Base-by-base conservation (phyloP, 352 stramenopile species). In the Pelagophyceae sp. region DNA sequence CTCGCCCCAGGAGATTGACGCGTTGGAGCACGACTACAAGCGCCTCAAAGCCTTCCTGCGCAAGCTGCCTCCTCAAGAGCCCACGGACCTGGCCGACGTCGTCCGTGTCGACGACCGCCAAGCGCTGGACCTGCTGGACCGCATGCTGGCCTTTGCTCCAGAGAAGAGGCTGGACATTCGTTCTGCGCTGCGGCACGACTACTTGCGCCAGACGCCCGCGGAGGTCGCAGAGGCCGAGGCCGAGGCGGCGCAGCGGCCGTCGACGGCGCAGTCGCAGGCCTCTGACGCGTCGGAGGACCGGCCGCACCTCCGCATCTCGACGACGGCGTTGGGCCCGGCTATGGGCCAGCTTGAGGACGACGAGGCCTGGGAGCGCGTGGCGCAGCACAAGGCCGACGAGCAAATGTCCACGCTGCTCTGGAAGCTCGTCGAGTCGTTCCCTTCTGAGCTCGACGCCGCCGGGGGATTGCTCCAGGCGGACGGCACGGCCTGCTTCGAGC, bases 81-180 rank as follows among this genome's bases (percentile, higher is more conserved):
- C 58, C n/a, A 27, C 37, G 35, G 54, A 77, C 45, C 78, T 85
- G 35, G 25, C 20, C 0, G 17, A 38, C 0, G 63, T 75, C 19
- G 78, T 81, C 38, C 69, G 33, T 40, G 80, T 77, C 37, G 11
- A 11, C 11, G 54, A 72, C 15, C 38, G 77, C 3, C 38, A 81
- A 5, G 79, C 78, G 0, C 63, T 85, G 23, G 72, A 80, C 45
- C 64, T 85, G 38, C 77, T 85, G 29, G 38, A 78, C 20, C 50
- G 69, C 35, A 82, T 85, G 81, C 80, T 85, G 17, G 67, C 71
- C n/a, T 85, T 85, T 72, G 89, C 94, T 77, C 90, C 93, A 54
- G 87, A 90, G 77, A 92, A 93, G 78, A 90, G 91, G 29, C 91
- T 96, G 45, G 90, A 82, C 6, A 90, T 95, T 25, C 82, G 92